Conservation (phyloP, 306 rosid genomes). For the Begonia loranthoides region DNA sequence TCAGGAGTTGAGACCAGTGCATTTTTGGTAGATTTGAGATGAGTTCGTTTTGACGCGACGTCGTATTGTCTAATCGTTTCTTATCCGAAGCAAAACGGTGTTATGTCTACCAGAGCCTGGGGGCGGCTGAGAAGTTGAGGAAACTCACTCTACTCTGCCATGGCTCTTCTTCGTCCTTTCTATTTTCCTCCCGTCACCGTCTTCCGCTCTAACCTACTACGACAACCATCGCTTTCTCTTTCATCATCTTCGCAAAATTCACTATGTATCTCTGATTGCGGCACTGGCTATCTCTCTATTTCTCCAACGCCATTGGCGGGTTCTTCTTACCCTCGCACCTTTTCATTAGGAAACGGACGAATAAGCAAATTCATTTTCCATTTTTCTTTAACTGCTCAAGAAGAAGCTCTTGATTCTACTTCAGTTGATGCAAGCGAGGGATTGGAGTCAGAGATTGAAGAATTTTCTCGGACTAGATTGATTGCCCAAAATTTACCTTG, state of each 20-base stretch:
- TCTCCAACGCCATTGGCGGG: conserved; percentile 15
- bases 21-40: too few relatives aligned
- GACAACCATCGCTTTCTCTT: conserved; percentile 7
- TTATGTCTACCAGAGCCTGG: not conserved
- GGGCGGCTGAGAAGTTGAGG: not conserved
- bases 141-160: conserved; percentile 7
- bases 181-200: conserved; percentile 19
- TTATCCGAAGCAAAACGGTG: conserved; percentile 9
- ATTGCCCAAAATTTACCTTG: conserved; percentile 89
- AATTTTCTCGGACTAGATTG: conserved; percentile 39
- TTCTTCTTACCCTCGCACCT: conserved; percentile 13
- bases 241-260: conserved; percentile 18
- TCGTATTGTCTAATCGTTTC: conserved; percentile 1
- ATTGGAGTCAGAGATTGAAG: conserved; percentile 21
- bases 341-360: conserved; percentile 15
- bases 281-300: conserved; percentile 16
- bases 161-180: conserved; percentile 45
- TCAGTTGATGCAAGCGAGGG: conserved; percentile 9
- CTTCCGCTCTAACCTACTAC: conserved; percentile 19
- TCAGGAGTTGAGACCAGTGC: too few relatives aligned
- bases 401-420: conserved; percentile 23
- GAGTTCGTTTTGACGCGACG: conserved; percentile 2
- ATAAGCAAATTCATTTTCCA: conserved; percentile 13
- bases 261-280: conserved; percentile 3
- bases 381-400: conserved; percentile 33